A percentile compares a stretch with the other conserved stretches of the same genome.
Evolutionary conservation across 805 yeast species (phyloP).

Genomic region (Metschnikowia bowlesiae): DNA sequence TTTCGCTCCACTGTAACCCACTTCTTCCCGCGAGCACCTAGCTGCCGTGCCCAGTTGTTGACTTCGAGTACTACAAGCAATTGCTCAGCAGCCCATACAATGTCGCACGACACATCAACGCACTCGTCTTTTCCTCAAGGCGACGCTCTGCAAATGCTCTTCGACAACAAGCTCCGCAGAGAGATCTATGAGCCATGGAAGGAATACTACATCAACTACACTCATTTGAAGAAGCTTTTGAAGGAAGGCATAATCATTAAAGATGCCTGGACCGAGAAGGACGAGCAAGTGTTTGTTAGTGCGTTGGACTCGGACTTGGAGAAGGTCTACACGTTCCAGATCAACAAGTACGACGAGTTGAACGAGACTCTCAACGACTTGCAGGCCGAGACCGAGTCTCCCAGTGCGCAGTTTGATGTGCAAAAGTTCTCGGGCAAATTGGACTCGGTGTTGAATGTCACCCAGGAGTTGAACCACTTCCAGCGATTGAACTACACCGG

Average conservation of each 20-base stretch:
- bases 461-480: slow-evolving; percentile 86
- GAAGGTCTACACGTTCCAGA: slow-evolving; percentile 72
- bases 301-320: slow-evolving; percentile 67
- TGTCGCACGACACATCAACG: not conserved
- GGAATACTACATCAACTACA: slow-evolving; percentile 64
- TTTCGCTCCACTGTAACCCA: not conserved
- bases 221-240: slow-evolving; percentile 56
- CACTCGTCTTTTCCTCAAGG: not conserved
- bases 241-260: slow-evolving; percentile 58
- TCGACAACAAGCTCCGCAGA: slow-evolving; percentile 75
- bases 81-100: not conserved
- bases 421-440: slow-evolving; percentile 58
- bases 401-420: slow-evolving; percentile 47
- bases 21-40: not conserved
- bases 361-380: slow-evolving; percentile 58
- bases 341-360: slow-evolving; percentile 61
- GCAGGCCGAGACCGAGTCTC: slow-evolving; percentile 51
- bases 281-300: slow-evolving; percentile 65
- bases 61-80: not conserved
- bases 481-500: slow-evolving; percentile 93
- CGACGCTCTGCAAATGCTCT: slow-evolving; percentile 53
- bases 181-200: slow-evolving; percentile 91
- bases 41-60: not conserved
- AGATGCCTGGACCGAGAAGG: slow-evolving; percentile 61
- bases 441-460: slow-evolving; percentile 67